Evolutionary conservation across 2,329 filamentous ascomycete species (phyloP), one percentile per base, ranked within the genome.

Genomic region (Trichoderma harzianum): DNA sequence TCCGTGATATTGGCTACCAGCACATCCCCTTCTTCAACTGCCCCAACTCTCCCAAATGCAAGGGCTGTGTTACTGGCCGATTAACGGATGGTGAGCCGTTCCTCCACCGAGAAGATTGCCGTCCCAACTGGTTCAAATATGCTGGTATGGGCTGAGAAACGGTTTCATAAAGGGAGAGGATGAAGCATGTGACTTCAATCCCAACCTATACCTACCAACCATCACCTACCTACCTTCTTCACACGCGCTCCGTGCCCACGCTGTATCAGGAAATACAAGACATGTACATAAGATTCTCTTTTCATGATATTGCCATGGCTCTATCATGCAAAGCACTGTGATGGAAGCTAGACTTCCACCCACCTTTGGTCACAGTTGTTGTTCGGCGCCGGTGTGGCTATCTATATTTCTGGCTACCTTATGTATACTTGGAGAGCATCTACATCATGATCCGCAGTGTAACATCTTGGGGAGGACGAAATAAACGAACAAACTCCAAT

Each of bases 1-100:
- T 99, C 91, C 95, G 95, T 69, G 96, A 99, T 80, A 98, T 99
- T 76, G 96, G 96, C 72, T 99, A 99, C 84, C 94, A 98, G 78
- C 96, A 99, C 77, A 95, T 98, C 69, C 96, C 96, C 60, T 99
- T 97, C 84, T 97, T 97, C 87, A 99, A 99, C 84, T 99, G 96
- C 80, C 96, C 96, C 74, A 98, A 97, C 83, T 97, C 92, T 68
- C 93, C 93, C 64, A 98, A 98, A 82, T 98, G 95, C 81, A 91
- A 88, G 75, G 93, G 93, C 75, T 98, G 95, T 80, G 88, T 91
- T n/a, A 89, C 93, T 0, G 96, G 95, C 64, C 89, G 92, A 72
- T 92, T 98, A 78, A 98, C 94, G 30, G 94, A 97, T 75, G 96
- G 96, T 74, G 95, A 94, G 78, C 84, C 90, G 34, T 97, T 90